Base-by-base conservation (phyloP, 257 asterid species). In the Orobanche coerulescens region DNA sequence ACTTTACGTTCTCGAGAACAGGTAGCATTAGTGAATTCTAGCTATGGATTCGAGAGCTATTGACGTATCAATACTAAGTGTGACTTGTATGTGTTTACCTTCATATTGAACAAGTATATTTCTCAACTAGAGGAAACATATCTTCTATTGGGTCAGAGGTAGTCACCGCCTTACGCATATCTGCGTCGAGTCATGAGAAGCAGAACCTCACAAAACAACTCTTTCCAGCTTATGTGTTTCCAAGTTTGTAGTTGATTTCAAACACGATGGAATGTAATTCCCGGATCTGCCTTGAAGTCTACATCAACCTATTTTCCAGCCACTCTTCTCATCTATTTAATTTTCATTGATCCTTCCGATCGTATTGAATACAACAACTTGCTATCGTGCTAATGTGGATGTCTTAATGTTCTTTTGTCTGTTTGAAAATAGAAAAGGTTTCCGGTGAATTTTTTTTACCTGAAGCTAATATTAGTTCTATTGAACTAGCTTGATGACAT, bases 401-500 rank as follows among this genome's bases (percentile, higher is more conserved):
- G 31, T 43, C 31, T 8, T 19, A 30, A 16, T 47, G 16, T 48
- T 10, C 11, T 20, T 19, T 39, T 64, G 23, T 9, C 64, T n/a
- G 8, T 26, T 52, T 6, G 10, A 34, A 47, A 18, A 39, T 22
- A 23, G 20, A 24, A 13, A 48, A 31, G 34, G 25, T 26, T 5
- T 63, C 19, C 56, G 18, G 42, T 64, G 25, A 33, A 51, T 24
- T 58, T 19, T 60, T 14, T n/a, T 44, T 36, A 23, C 42, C 53
- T 34, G 30, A 52, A 34, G 46, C 46, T 48, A 47, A 58, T 42
- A 10, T 55, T 15, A 24, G 3, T 33, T 11, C 13, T 71, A 4
- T 3, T 51, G 34, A 11, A 13, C 11, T 25, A 65, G 20, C 42
- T 60, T 58, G 59, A 61, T 33, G 55, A 52, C 46, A 33, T 66